Conservation (phyloP, 306 rosid genomes). For the Alnus glutinosa region DNA sequence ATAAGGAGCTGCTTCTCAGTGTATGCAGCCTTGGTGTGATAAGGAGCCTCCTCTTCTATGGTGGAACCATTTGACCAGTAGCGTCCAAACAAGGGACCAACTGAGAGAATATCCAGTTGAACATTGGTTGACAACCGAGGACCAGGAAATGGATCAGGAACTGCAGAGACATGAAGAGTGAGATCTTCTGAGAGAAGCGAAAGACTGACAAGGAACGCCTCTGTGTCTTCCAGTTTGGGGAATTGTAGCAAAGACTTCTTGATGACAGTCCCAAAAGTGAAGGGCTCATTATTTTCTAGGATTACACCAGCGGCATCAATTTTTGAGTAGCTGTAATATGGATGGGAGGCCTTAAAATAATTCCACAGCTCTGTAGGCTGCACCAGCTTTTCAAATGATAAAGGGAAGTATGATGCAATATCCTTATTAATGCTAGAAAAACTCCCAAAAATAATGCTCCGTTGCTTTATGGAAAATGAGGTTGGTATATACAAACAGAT, state of each 20-base stretch:
- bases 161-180: slow-evolving; percentile 55
- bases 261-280: slow-evolving; percentile 60
- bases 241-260: slow-evolving; percentile 75
- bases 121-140: slow-evolving; percentile 41
- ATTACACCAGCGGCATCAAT: slow-evolving; percentile 51
- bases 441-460: slow-evolving; percentile 69
- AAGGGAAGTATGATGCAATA: slow-evolving; percentile 55
- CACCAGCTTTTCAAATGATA: slow-evolving; percentile 71
- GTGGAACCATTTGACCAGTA: slow-evolving; percentile 54
- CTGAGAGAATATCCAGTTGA: slow-evolving; percentile 73
- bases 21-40: slow-evolving; percentile 54
- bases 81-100: slow-evolving; percentile 71
- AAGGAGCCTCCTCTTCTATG: slow-evolving; percentile 46
- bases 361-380: slow-evolving; percentile 74
- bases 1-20: slow-evolving; percentile 84
- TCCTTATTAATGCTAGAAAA: slow-evolving; percentile 51
- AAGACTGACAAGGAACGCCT: slow-evolving; percentile 55
- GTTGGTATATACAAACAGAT: slow-evolving; percentile 77
- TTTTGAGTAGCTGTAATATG: slow-evolving; percentile 68
- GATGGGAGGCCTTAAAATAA: slow-evolving; percentile 58
- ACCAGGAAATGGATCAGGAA: slow-evolving; percentile 46
- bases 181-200: slow-evolving; percentile 87
- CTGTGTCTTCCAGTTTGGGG: slow-evolving; percentile 81
- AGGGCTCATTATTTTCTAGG: slow-evolving; percentile 61
- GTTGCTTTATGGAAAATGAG: slow-evolving; percentile 68